Evolutionary conservation across 257 asterid species (phyloP), one percentile per base, ranked within the genome.

Genomic region (Avicennia marina): DNA sequence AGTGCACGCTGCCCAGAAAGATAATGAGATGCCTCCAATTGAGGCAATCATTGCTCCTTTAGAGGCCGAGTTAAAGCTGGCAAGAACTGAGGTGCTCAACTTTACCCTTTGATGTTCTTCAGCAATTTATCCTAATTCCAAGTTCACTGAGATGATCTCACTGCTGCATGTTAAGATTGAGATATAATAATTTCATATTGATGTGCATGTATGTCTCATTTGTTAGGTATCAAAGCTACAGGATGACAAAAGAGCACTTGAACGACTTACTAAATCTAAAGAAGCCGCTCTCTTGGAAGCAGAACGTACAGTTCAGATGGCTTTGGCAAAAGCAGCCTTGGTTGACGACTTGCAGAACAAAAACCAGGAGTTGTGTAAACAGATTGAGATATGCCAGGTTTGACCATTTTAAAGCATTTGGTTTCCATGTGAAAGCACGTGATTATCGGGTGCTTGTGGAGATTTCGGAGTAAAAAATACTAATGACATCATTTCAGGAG

Each of bases 1-100:
- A 71, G 89, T 81, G 51, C 94, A 84, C 67, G 79, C 89, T 27
- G 80, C 80, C 19, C 86, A 81, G 66, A 84, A 81, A 76, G 94
- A 84, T 58, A 84, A 84, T 48, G 86, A 84, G 47, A 73, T 78
- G 82, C 89, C 86, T 62, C 89, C 94, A 15, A 75, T 84, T 60
- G 94, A 78, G 71, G 88, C 89, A 27, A 81, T 84, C 73, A 75
- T 78, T 44, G 54, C 89, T 51, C 94, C 94, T 16, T 67, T 84
- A 50, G 89, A 81, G 78, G 94, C 89, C 36, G 94, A 81, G 77
- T 52, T 84, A 63, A 84, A 84, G 72, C 67, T 84, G 71, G 71
- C 84, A 36, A 78, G 84, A 60, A 41, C 61, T 24, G 86, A 80
- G 88, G 93, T 83, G 72, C 47, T 24, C 32, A 21, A 43, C 22